phyloP scores from a whole-genome alignment of 257 asterid species.

The Solanum arcanum region DNA sequence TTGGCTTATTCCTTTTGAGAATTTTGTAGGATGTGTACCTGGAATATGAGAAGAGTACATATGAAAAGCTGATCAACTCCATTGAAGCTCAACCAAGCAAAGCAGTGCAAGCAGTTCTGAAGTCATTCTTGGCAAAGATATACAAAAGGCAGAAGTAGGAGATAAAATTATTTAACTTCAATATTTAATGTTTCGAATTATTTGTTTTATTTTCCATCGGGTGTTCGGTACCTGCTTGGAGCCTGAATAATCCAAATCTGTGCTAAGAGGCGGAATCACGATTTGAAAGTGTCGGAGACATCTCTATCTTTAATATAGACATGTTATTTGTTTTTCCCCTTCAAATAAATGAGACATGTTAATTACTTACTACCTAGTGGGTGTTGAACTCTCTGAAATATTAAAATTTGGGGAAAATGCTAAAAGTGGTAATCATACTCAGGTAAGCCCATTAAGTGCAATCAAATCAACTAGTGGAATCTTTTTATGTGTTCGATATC shows the following conservation, averaged over 20 bases:
- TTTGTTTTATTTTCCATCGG: not conserved
- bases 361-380: not conserved
- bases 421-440: not conserved
- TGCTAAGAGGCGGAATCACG: not conserved
- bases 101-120: conserved; percentile 30
- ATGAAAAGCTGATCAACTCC: conserved; percentile 8
- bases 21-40: conserved; percentile 16
- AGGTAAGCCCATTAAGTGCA: not conserved
- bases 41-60: conserved; percentile 25
- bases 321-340: not conserved
- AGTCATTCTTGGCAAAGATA: conserved; percentile 30
- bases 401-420: not conserved
- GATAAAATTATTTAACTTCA: not conserved
- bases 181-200: not conserved
- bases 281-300: not conserved
- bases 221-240: not conserved
- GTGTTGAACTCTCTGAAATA: not conserved
- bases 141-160: conserved; percentile 28
- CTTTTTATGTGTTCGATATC: too few species aligned
- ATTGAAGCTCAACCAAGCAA: conserved; percentile 23
- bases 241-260: not conserved
- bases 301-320: not conserved
- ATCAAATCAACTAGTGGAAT: not conserved
- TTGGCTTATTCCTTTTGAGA: not conserved
- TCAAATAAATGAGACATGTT: not conserved